A percentile compares a stretch with the other conserved stretches of the same genome.
Conservation (phyloP, 2,329 filamentous ascomycete genomes). For the Ophiostoma sp. region DNA sequence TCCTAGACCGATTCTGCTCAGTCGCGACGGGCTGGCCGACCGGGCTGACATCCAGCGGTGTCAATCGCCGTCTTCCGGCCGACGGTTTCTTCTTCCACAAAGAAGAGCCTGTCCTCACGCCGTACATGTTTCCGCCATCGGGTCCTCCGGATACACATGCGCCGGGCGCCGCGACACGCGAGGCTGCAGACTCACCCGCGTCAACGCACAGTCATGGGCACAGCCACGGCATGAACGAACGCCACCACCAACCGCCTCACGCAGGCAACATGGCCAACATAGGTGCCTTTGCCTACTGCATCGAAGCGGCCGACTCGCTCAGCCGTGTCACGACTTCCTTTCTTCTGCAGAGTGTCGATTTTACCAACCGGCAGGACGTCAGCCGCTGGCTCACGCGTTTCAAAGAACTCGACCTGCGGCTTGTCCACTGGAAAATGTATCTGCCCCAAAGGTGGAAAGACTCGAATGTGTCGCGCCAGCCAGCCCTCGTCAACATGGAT, state of each 20-base stretch:
- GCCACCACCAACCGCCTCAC: neutral
- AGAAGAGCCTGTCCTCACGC: slow-evolving; percentile 32
- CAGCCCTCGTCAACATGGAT: slow-evolving; percentile 37
- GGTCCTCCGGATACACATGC: neutral
- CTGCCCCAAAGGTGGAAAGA: slow-evolving; percentile 27
- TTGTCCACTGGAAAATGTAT: slow-evolving; percentile 33
- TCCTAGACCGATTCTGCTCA: slow-evolving; percentile 33
- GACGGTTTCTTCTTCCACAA: slow-evolving; percentile 33
- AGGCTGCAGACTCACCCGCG: slow-evolving; percentile 13
- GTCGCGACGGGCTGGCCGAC: slow-evolving; percentile 34
- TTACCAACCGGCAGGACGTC: slow-evolving; percentile 32
- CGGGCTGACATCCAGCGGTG: slow-evolving; percentile 33
- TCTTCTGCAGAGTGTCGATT: slow-evolving; percentile 35
- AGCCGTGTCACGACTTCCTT: slow-evolving; percentile 36
- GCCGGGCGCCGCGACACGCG: neutral
- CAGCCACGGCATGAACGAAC: neutral
- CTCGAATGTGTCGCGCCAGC: slow-evolving; percentile 34
- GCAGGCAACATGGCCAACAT: slow-evolving; percentile 24
- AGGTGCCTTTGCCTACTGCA: slow-evolving; percentile 37
- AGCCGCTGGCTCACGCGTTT: slow-evolving; percentile 37
- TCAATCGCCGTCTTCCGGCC: slow-evolving; percentile 33
- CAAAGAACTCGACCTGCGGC: slow-evolving; percentile 37
- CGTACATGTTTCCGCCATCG: slow-evolving; percentile 30
- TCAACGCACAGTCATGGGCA: slow-evolving; percentile 2
- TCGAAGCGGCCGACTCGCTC: slow-evolving; percentile 37